Evolutionary conservation across 148 eudicot genomes (phyloP), one percentile per base, ranked within the genome.

Genomic region (Rhododendron henanense): DNA sequence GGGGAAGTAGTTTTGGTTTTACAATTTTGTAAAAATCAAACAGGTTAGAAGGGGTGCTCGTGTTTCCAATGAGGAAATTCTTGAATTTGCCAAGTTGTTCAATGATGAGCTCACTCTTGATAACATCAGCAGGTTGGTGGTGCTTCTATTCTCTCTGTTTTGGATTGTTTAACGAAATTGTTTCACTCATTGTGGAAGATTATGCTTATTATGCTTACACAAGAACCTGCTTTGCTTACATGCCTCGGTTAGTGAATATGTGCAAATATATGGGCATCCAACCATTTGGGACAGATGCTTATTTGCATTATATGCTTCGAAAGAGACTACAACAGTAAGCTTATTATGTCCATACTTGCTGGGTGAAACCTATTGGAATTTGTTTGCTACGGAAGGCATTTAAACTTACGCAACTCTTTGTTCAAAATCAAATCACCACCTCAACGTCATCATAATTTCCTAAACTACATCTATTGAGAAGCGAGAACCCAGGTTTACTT

Each of bases 21-120:
- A n/a, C 33, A 67, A 10, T 67, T 25, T n/a, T 10, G 73, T 67
- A 67, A 25, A 28, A 28, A 67, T 25, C 73, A 67, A 67, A 67
- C 73, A 94, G 97, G 97, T 94, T 82, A 90, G 97, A 88, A 94
- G 85, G 75, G 97, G 97, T 84, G 83, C 89, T 74, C 37, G 48
- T 69, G 94, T 93, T 33, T 91, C 95, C 51, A 94, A 94, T 87
- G 94, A 92, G 45, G 97, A 93, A 85, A 94, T 94, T 74, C 87
- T 94, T 81, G 94, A 93, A 79, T 94, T 94, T 87, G 97, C 97
- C 31, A 94, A 94, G 89, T 87, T 94, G 89, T 94, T 94, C 89
- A 94, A 94, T 85, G 97, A 94, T 86, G 97, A 94, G 87, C 94
- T 94, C 61, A 94, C 97, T 55, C 92, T 94, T 82, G 97, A 94